Percentiles rank a stretch among this genome's conserved stretches.
phyloP scores from a whole-genome alignment of 1,284 basidiomycete genomes.

The Marasmius sp. region DNA sequence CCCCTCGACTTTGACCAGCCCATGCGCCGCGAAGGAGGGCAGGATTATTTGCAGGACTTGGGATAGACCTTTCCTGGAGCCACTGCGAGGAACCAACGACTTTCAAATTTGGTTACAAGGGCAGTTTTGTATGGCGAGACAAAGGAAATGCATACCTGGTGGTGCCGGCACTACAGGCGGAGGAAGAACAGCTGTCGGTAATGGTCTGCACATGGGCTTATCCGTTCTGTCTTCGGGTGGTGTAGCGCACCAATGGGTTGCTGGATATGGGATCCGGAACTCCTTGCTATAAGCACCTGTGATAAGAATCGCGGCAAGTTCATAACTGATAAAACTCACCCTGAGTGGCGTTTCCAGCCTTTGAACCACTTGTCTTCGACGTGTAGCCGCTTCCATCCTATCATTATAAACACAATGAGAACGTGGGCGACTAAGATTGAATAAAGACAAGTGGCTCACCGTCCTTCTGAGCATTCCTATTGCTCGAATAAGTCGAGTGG shows the following conservation, averaged over 20 bases:
- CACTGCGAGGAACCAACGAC: slow-evolving; percentile 42
- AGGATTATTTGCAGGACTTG: neutral
- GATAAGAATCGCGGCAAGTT: neutral
- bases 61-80: slow-evolving; percentile 16
- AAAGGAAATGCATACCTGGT: slow-evolving; percentile 27
- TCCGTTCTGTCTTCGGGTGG: slow-evolving; percentile 57
- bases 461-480: slow-evolving; percentile 41
- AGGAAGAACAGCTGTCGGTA: slow-evolving; percentile 41
- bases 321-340: slow-evolving; percentile 18
- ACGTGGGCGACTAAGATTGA: neutral
- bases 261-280: slow-evolving; percentile 54
- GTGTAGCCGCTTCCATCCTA: slow-evolving; percentile 65
- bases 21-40: neutral
- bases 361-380: slow-evolving; percentile 57
- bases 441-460: slow-evolving; percentile 25
- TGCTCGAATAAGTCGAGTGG: slow-evolving; percentile 47
- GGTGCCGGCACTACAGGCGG: slow-evolving; percentile 24
- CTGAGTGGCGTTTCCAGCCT: slow-evolving; percentile 43
- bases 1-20: neutral
- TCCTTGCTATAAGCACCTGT: slow-evolving; percentile 24
- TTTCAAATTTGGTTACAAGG: slow-evolving; percentile 11
- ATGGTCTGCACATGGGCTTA: slow-evolving; percentile 54
- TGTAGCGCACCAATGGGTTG: slow-evolving; percentile 47
- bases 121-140: neutral
- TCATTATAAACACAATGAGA: neutral